Evolutionary conservation across 2,329 filamentous ascomycete genomes (phyloP).

Genomic region (Penicillium sp.): DNA sequence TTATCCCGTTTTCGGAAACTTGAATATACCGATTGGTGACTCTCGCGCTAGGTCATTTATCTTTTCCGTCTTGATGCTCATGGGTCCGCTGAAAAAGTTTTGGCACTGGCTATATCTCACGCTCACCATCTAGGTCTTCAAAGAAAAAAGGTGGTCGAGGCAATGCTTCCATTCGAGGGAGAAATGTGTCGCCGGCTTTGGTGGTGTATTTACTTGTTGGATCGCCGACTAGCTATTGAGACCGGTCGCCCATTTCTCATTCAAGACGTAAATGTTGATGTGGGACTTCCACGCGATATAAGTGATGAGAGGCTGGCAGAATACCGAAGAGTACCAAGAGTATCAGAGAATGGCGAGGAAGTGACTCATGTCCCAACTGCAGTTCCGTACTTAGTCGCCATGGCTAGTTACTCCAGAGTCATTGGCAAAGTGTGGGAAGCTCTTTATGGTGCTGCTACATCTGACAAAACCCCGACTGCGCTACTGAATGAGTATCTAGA

Average conservation of each 20-base stretch:
- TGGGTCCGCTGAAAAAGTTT: slow-evolving; percentile 19
- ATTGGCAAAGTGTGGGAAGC: slow-evolving; percentile 29
- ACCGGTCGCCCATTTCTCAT: slow-evolving; percentile 33
- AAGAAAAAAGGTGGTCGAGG: slow-evolving; percentile 19
- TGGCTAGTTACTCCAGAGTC: slow-evolving; percentile 23
- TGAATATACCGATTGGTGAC: slow-evolving; percentile 19
- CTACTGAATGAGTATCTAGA: slow-evolving; percentile 23
- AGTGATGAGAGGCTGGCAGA: slow-evolving; percentile 21
- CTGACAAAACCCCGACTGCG: slow-evolving; percentile 15
- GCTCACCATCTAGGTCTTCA: slow-evolving; percentile 28
- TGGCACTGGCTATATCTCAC: slow-evolving; percentile 26
- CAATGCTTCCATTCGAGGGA: slow-evolving; percentile 15
- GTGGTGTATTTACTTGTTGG: slow-evolving; percentile 34
- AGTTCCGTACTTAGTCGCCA: slow-evolving; percentile 26
- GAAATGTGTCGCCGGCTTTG: slow-evolving; percentile 35
- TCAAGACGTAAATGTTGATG: slow-evolving; percentile 29
- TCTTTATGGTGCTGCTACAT: slow-evolving; percentile 22
- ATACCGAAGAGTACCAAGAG: background rate
- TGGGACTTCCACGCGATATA: slow-evolving; percentile 20
- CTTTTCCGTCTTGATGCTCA: slow-evolving; percentile 27
- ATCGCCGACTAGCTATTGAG: slow-evolving; percentile 29
- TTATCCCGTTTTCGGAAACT: background rate
- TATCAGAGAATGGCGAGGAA: background rate
- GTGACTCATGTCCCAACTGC: background rate
- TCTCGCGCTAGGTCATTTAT: slow-evolving; percentile 22